phyloP scores from a whole-genome alignment of 2,329 filamentous ascomycete genomes.

The Cytospora chrysosperma region DNA sequence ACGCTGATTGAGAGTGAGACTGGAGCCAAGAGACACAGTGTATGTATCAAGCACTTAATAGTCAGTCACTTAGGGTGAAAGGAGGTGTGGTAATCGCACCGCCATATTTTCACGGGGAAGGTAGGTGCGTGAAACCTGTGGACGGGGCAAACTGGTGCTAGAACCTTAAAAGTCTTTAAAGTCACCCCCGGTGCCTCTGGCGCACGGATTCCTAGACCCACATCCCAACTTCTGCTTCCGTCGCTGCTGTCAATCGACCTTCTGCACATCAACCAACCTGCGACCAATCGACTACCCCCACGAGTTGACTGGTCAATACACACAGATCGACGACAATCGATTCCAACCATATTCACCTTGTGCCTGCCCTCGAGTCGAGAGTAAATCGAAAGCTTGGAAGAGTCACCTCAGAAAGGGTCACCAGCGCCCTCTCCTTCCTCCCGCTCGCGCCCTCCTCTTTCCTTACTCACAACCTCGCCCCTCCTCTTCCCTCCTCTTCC shows the following conservation, averaged over 20 bases:
- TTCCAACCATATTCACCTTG: neutral
- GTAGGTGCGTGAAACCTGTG: neutral
- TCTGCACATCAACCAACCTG: neutral
- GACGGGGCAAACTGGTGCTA: neutral
- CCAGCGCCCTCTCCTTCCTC: conserved; percentile 6
- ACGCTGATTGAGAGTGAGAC: neutral
- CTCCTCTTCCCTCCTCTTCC: too few relatives aligned
- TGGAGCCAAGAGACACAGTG: neutral
- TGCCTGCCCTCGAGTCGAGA: neutral
- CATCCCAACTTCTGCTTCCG: neutral
- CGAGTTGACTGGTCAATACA: neutral
- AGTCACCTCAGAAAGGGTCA: neutral
- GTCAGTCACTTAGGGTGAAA: too few relatives aligned
- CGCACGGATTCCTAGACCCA: neutral
- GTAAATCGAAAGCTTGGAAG: neutral
- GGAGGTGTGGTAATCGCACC: neutral
- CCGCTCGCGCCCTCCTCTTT: neutral
- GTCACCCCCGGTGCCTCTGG: neutral
- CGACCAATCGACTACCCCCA: neutral
- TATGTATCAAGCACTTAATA: too few relatives aligned
- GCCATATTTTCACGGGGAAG: neutral
- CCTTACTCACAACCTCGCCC: conserved; percentile 14
- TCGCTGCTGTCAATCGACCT: neutral
- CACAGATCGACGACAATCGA: neutral
- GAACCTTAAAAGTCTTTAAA: neutral